Percentiles rank a stretch among this genome's conserved stretches.
These are phyloP conservation scores for Cryptosporidium ubiquitum DNA, from an alignment of 169 alveolate species.

Conservation along the genomic window DNA sequence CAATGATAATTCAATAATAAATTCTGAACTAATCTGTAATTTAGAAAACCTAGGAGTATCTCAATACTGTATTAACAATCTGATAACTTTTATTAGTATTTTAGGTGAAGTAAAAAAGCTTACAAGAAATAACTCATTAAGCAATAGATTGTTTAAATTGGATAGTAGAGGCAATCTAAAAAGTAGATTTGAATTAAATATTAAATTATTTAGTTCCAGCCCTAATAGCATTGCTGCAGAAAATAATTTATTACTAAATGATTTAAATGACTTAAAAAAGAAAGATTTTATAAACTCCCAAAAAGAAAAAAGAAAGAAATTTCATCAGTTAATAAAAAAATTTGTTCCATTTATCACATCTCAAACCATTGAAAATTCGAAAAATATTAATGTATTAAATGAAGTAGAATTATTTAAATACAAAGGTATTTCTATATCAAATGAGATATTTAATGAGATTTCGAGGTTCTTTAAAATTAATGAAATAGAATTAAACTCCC, in stretches of 20 bases:
- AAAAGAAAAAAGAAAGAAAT: constrained; percentile 77
- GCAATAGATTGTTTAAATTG: constrained; percentile 11
- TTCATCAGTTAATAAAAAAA: constrained; percentile 79
- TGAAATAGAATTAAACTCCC: not conserved
- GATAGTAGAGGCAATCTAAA: constrained; percentile 29
- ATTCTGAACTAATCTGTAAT: not conserved
- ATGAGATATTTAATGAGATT: constrained; percentile 56
- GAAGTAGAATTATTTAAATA: constrained; percentile 76
- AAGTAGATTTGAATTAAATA: constrained; percentile 15
- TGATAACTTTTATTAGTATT: constrained; percentile 14
- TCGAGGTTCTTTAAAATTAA: not conserved
- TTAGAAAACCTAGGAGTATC: constrained; percentile 11
- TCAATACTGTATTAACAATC: not conserved
- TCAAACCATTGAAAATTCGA: constrained; percentile 4
- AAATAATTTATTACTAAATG: not conserved
- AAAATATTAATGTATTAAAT: constrained; percentile 55
- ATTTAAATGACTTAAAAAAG: not conserved
- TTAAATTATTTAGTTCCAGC: not conserved
- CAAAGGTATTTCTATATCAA: constrained; percentile 76
- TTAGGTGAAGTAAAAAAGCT: constrained; percentile 56
- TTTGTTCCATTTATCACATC: constrained; percentile 79
- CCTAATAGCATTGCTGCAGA: not conserved
- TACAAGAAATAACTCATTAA: not conserved
- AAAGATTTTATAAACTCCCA: not conserved
- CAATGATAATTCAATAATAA: not conserved